Evolutionary conservation across 2,329 filamentous ascomycete species (phyloP).

Genomic region (Dryadomyces sulphureus): DNA sequence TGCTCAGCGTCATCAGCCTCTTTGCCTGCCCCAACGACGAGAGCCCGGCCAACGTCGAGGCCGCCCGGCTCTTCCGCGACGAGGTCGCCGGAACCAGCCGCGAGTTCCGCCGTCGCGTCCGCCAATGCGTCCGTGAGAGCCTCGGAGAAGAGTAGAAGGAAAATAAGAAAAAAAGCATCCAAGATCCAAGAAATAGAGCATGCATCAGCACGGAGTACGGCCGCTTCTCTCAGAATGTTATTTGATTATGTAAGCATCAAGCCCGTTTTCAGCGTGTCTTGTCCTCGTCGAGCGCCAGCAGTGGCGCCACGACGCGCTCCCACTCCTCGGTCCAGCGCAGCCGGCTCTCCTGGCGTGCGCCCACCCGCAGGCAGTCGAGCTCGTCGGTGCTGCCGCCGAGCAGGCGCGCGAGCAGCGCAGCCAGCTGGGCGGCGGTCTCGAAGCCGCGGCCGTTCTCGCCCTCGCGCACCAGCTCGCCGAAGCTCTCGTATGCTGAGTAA

Average conservation of each 20-base stretch:
- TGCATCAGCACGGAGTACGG: no score
- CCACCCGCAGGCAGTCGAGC: slow-evolving; percentile 46
- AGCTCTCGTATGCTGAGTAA: slow-evolving; percentile 75
- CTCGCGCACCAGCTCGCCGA: slow-evolving; percentile 79
- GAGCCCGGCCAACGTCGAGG: slow-evolving; percentile 89
- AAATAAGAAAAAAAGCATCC: background rate
- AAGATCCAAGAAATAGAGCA: no score
- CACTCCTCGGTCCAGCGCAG: slow-evolving; percentile 87
- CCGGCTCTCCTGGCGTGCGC: slow-evolving; percentile 59
- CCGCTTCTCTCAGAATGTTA: no score
- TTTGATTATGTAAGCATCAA: no score
- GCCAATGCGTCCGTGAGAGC: slow-evolving; percentile 69
- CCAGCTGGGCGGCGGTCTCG: slow-evolving; percentile 51
- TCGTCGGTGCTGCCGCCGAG: slow-evolving; percentile 32
- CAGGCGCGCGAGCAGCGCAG: slow-evolving; percentile 46
- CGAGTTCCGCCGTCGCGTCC: slow-evolving; percentile 66
- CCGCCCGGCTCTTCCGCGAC: slow-evolving; percentile 74
- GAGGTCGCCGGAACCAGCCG: slow-evolving; percentile 45
- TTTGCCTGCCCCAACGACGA: slow-evolving; percentile 89
- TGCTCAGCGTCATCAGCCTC: slow-evolving; percentile 84
- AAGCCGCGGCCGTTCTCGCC: slow-evolving; percentile 80
- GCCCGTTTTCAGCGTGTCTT: background rate
- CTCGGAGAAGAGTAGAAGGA: slow-evolving; percentile 32
- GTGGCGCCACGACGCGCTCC: slow-evolving; percentile 63
- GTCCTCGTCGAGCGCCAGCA: slow-evolving; percentile 38